Conservation (phyloP, 371 early-diverging fungal species). For the Apophysomyces variabilis region DNA sequence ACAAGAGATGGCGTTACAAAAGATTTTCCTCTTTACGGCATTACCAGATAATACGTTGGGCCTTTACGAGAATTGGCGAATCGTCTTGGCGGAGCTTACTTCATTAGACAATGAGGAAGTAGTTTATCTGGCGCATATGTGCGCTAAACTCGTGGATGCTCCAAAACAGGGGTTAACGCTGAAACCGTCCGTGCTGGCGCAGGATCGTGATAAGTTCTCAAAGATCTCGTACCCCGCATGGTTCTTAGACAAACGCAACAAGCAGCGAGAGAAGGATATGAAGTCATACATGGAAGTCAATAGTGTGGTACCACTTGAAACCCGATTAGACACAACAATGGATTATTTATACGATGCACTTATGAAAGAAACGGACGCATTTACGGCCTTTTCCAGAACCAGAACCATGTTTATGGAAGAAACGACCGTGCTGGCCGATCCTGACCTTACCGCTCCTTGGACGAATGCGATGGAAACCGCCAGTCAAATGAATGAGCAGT, state of each 20-base stretch:
- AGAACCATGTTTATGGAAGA: slow-evolving; percentile 36
- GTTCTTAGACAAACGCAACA: slow-evolving; percentile 46
- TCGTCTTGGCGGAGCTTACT: slow-evolving; percentile 33
- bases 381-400: slow-evolving; percentile 32
- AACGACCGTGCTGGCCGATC: slow-evolving; percentile 29
- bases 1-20: slow-evolving; percentile 32
- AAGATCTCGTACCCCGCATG: slow-evolving; percentile 39
- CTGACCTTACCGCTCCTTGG: slow-evolving; percentile 35
- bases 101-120: slow-evolving; percentile 44
- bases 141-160: slow-evolving; percentile 51
- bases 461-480: slow-evolving; percentile 24
- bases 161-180: slow-evolving; percentile 53
- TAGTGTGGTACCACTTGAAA: slow-evolving; percentile 20
- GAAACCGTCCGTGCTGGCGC: slow-evolving; percentile 15
- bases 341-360: slow-evolving; percentile 37
- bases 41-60: slow-evolving; percentile 44
- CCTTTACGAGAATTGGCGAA: slow-evolving; percentile 49
- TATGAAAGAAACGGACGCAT: slow-evolving; percentile 32
- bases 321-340: slow-evolving; percentile 39
- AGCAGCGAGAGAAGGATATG: slow-evolving; percentile 29
- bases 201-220: slow-evolving; percentile 25
- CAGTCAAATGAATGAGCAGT: slow-evolving; percentile 15
- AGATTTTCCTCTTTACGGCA: slow-evolving; percentile 28
- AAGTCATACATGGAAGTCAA: slow-evolving; percentile 28
- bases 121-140: slow-evolving; percentile 50